These are phyloP conservation scores for Nicotiana tomentosiformis DNA, from an alignment of 257 asterid genomes.

Conservation along the genomic window DNA sequence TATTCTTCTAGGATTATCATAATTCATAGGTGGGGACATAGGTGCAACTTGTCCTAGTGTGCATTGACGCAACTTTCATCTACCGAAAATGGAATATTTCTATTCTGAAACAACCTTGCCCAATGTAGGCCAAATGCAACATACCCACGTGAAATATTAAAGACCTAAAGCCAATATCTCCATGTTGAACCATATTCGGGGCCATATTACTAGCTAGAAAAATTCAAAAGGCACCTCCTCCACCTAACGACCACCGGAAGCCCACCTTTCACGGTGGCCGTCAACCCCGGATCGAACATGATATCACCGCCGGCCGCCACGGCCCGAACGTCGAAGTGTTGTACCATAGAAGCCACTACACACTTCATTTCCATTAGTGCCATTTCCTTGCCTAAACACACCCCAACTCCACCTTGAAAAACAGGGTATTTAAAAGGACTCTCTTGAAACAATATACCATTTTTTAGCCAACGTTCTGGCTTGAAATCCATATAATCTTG, in stretches of 20 bases:
- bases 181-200: not conserved
- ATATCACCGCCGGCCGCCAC: constrained; percentile 10
- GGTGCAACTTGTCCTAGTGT: not conserved
- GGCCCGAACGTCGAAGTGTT: constrained; percentile 30
- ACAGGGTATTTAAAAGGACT: constrained; percentile 40
- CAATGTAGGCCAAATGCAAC: not conserved
- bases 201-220: not conserved
- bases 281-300: constrained; percentile 63
- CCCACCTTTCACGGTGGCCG: constrained; percentile 58
- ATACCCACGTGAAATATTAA: not conserved
- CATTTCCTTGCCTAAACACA: constrained; percentile 40
- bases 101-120: not conserved
- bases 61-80: not conserved
- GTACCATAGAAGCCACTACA: constrained; percentile 42
- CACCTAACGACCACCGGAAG: constrained; percentile 16
- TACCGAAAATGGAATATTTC: not conserved
- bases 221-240: not conserved
- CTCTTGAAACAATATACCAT: constrained; percentile 26
- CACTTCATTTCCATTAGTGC: constrained; percentile 42
- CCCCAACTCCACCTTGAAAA: constrained; percentile 42
- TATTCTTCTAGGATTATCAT: not conserved
- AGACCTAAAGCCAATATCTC: not conserved
- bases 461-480: constrained; percentile 39
- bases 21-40: not conserved
- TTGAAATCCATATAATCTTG: constrained; percentile 32